Percentiles rank a stretch among this genome's conserved stretches.
Evolutionary conservation across 805 yeast genomes (phyloP).

Genomic region (Yarrowia porcina): DNA sequence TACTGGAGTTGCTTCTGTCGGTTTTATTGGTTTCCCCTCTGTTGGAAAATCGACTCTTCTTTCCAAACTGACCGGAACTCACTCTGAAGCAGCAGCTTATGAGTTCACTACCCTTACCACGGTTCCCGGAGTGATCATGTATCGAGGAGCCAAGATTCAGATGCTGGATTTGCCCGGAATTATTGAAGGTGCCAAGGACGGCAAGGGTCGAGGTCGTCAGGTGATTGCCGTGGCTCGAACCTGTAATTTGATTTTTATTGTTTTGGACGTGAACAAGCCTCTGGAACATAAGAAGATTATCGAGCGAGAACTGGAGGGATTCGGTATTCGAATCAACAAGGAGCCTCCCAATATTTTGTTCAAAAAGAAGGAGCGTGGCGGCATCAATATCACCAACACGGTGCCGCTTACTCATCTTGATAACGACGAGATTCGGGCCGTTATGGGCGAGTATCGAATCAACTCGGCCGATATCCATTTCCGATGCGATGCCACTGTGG

Average conservation of each 20-base stretch:
- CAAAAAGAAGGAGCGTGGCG: conserved; percentile 93
- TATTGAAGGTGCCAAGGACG: conserved; percentile 96
- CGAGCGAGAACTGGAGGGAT: conserved; percentile 94
- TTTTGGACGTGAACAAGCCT: conserved; percentile 94
- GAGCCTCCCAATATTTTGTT: conserved; percentile 89
- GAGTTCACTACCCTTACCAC: conserved; percentile 97
- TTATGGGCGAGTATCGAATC: conserved; percentile 90
- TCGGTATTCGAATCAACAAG: conserved; percentile 91
- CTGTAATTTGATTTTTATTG: conserved; percentile 88
- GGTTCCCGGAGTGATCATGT: conserved; percentile 93
- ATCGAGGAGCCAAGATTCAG: conserved; percentile 96
- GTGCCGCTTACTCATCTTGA: conserved; percentile 89
- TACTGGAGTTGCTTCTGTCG: conserved; percentile 96
- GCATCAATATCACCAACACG: conserved; percentile 88
- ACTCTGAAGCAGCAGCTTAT: conserved; percentile 94
- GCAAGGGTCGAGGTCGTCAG: conserved; percentile 97
- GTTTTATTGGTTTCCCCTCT: conserved; percentile 97
- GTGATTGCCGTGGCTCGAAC: conserved; percentile 99
- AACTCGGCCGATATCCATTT: conserved; percentile 95
- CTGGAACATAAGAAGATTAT: conserved; percentile 89
- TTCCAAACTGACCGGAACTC: conserved; percentile 88
- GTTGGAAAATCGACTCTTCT: conserved; percentile 77
- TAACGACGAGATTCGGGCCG: conserved; percentile 91
- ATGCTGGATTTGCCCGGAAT: conserved; percentile 98
- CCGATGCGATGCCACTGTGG: conserved; percentile 97